Evolutionary conservation across 1,139 yeast genomes (phyloP).

Genomic region (Yamadazyma atmosphaerica): DNA sequence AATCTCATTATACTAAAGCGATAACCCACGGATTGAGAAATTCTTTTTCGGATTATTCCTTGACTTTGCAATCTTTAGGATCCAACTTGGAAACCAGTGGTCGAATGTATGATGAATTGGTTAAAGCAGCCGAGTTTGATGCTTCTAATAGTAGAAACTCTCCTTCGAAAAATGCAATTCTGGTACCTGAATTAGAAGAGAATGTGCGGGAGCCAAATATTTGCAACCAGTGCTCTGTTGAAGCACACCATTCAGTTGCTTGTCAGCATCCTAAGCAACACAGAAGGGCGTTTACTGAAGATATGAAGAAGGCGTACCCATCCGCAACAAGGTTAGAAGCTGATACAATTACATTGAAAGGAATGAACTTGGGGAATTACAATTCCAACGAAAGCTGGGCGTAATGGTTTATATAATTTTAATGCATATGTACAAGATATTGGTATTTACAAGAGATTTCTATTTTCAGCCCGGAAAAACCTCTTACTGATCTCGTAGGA

Average conservation of each 20-base stretch:
- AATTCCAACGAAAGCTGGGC: slow-evolving; percentile 3
- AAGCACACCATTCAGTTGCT: background rate
- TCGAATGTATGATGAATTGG: slow-evolving; percentile 24
- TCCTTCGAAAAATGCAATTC: slow-evolving; percentile 9
- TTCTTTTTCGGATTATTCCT: slow-evolving; percentile 43
- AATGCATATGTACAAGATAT: background rate
- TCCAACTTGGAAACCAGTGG: slow-evolving; percentile 29
- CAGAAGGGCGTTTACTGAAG: background rate
- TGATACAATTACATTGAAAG: background rate
- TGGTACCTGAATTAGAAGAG: slow-evolving; percentile 1
- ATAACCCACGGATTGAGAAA: slow-evolving; percentile 46
- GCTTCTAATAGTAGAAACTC: slow-evolving; percentile 7
- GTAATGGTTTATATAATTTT: background rate
- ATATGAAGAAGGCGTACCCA: background rate
- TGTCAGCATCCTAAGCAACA: background rate
- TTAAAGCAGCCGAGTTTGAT: slow-evolving; percentile 7
- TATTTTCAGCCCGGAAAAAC: slow-evolving; percentile 35
- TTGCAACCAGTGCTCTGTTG: background rate
- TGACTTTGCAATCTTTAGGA: slow-evolving; percentile 35
- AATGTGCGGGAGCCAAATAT: background rate
- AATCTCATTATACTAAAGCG: slow-evolving; percentile 49
- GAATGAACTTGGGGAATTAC: slow-evolving; percentile 4
- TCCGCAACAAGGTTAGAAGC: background rate
- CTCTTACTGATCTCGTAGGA: slow-evolving; percentile 88
- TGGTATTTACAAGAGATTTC: slow-evolving; percentile 1